phyloP scores from a whole-genome alignment of 2,329 filamentous ascomycete species.

The Rhytidhysteron rufulum region DNA sequence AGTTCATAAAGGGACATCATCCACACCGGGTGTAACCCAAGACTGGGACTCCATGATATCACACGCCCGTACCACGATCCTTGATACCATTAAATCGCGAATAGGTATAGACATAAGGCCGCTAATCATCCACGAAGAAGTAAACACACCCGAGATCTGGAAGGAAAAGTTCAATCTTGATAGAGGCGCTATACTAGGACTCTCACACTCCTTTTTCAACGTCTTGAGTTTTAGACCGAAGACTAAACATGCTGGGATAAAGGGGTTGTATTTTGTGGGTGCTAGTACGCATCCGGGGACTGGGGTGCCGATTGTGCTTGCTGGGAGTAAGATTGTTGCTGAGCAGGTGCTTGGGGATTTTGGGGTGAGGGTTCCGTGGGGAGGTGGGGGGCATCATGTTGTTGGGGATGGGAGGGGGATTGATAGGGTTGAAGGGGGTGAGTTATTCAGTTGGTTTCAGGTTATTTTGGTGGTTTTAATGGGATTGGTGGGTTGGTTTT shows the following conservation, averaged over 20 bases:
- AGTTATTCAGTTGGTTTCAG: constrained; percentile 15
- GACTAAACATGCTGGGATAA: constrained; percentile 51
- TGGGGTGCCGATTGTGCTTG: constrained; percentile 69
- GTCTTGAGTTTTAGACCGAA: constrained; percentile 63
- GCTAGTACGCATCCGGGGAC: constrained; percentile 74
- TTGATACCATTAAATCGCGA: constrained; percentile 57
- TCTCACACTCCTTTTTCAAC: constrained; percentile 72
- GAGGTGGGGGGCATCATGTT: constrained; percentile 10
- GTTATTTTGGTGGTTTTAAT: constrained; percentile 12
- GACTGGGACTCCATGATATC: constrained; percentile 61
- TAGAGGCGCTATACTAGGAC: constrained; percentile 68
- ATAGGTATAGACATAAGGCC: constrained; percentile 53
- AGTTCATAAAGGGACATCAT: constrained; percentile 35
- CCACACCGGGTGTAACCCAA: constrained; percentile 43
- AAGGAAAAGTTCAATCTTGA: constrained; percentile 68
- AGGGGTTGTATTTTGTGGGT: constrained; percentile 65
- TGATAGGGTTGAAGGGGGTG: constrained; percentile 14
- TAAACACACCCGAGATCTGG: constrained; percentile 66
- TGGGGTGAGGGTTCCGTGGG: constrained; percentile 40
- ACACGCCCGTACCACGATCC: constrained; percentile 57
- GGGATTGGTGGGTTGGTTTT: constrained; percentile 4
- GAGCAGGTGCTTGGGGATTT: constrained; percentile 49
- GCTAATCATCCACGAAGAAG: constrained; percentile 56
- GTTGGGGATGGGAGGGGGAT: constrained; percentile 7
- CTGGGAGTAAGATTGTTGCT: constrained; percentile 61